Evolutionary conservation across 768 basidiomycete genomes (phyloP).

Genomic region (Tremella fuciformis): DNA sequence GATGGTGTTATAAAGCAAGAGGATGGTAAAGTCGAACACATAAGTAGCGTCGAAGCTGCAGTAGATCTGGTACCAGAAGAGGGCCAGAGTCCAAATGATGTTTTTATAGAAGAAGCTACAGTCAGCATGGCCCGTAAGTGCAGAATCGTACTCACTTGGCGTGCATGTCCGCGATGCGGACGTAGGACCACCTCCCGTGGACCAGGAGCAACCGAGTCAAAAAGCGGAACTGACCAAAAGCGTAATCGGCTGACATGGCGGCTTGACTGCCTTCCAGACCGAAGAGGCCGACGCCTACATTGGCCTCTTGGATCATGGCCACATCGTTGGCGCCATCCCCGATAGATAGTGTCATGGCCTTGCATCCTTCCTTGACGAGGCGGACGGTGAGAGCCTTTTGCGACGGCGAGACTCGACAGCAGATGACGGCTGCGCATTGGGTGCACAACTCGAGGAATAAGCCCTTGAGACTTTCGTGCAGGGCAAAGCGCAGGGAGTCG

Average conservation of each 20-base stretch:
- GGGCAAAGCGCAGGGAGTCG: conserved; percentile 79
- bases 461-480: conserved; percentile 71
- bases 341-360: conserved; percentile 94
- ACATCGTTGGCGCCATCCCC: conserved; percentile 97
- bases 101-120: conserved; percentile 96
- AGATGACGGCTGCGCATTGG: conserved; percentile 96
- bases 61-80: conserved; percentile 91
- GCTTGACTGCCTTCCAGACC: conserved; percentile 96
- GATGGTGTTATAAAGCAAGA: conserved; percentile 82
- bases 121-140: conserved; percentile 4
- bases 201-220: conserved; percentile 85
- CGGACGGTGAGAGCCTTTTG: conserved; percentile 98
- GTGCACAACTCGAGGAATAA: conserved; percentile 89
- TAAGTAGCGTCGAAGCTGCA: conserved; percentile 95
- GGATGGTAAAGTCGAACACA: conserved; percentile 90
- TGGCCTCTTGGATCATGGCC: conserved; percentile 99
- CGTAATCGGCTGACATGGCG: conserved; percentile 98
- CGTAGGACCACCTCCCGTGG: conserved; percentile 96
- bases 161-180: conserved; percentile 86
- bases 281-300: conserved; percentile 89
- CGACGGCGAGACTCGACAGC: conserved; percentile 94
- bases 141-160: conserved; percentile 38
- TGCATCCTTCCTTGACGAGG: conserved; percentile 87
- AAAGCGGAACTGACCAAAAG: conserved; percentile 95
- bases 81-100: conserved; percentile 57